phyloP scores from a whole-genome alignment of 2,329 filamentous ascomycete species.

The Ophiostoma triangulosporum region DNA sequence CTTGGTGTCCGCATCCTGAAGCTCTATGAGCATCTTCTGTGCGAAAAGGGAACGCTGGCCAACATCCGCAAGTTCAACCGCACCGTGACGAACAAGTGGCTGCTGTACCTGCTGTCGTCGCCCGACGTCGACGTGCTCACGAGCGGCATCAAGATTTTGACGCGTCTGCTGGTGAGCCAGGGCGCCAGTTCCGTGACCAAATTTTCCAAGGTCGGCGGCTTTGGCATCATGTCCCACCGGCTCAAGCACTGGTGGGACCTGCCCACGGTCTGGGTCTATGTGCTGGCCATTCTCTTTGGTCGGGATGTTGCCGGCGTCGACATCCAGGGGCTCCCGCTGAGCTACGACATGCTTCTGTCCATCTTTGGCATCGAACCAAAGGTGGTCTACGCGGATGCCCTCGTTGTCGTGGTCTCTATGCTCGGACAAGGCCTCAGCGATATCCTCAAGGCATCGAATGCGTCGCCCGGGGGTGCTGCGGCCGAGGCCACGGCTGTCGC shows the following conservation, averaged over 20 bases:
- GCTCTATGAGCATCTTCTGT: slow-evolving; percentile 67
- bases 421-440: slow-evolving; percentile 71
- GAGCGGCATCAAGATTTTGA: slow-evolving; percentile 68
- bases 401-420: slow-evolving; percentile 75
- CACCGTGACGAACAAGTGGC: slow-evolving; percentile 95
- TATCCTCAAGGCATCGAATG: slow-evolving; percentile 46
- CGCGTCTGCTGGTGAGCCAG: slow-evolving; percentile 70
- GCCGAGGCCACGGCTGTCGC: background rate
- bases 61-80: slow-evolving; percentile 80
- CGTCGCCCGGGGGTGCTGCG: slow-evolving; percentile 23
- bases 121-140: slow-evolving; percentile 72
- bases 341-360: slow-evolving; percentile 48
- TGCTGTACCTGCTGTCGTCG: slow-evolving; percentile 80
- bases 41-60: slow-evolving; percentile 51
- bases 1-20: slow-evolving; percentile 62
- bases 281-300: slow-evolving; percentile 79
- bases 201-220: slow-evolving; percentile 81
- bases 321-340: slow-evolving; percentile 33
- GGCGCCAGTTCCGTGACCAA: slow-evolving; percentile 72
- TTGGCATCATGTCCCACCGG: slow-evolving; percentile 68
- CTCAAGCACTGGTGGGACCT: slow-evolving; percentile 83
- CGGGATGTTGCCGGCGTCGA: slow-evolving; percentile 64
- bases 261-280: slow-evolving; percentile 72
- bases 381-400: slow-evolving; percentile 62
- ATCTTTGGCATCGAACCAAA: slow-evolving; percentile 51